These are phyloP conservation scores for Magnaporthales sp. DNA, from an alignment of 2,329 filamentous ascomycete genomes.

Conservation along the genomic window DNA sequence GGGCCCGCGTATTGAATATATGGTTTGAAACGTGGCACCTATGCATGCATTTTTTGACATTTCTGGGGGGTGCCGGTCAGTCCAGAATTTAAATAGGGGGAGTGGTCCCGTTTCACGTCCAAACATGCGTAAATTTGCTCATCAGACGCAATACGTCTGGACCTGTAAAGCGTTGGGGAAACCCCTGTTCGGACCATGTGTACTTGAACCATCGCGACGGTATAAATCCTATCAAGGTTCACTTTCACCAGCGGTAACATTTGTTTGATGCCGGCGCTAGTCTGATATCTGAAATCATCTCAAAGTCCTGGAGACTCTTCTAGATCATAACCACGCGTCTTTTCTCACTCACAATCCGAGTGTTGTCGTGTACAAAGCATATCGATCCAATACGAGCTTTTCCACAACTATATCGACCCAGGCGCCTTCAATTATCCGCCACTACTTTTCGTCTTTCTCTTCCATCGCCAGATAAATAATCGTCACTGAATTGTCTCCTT, in stretches of 20 bases:
- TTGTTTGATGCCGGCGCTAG: background rate
- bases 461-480: no score
- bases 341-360: no score
- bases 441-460: no score
- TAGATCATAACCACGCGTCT: background rate
- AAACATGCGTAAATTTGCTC: background rate
- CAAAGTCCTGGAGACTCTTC: background rate
- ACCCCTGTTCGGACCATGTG: background rate
- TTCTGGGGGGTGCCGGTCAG: background rate
- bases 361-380: background rate
- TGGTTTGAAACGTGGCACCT: no score
- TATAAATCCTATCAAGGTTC: background rate
- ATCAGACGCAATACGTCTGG: background rate
- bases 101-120: background rate
- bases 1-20: background rate
- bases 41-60: no score
- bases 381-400: background rate
- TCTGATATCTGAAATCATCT: background rate
- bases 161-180: background rate
- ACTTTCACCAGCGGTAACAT: background rate
- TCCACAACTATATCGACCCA: background rate
- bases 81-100: background rate
- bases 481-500: background rate
- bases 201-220: background rate
- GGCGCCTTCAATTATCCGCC: no score